phyloP scores from a whole-genome alignment of 2,329 filamentous ascomycete species.

The Pseudophaeomoniella oleicola region DNA sequence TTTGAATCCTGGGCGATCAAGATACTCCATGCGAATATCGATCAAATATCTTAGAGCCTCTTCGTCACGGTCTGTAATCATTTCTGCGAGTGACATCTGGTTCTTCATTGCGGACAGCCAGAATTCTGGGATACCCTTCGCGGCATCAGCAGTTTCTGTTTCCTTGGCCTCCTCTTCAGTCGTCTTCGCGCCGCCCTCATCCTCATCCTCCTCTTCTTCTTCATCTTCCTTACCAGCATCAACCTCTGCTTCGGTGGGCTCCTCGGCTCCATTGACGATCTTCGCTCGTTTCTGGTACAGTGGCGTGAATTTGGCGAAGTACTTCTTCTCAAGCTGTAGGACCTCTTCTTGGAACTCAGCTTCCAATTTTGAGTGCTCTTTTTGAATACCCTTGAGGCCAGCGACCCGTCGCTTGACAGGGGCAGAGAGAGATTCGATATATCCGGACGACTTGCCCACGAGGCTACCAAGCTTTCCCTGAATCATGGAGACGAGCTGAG shows the following conservation, averaged over 20 bases:
- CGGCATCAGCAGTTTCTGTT: constrained; percentile 31
- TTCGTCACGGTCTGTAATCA: constrained; percentile 97
- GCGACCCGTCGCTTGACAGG: constrained; percentile 85
- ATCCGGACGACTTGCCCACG: constrained; percentile 89
- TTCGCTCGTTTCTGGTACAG: constrained; percentile 88
- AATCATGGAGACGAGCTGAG: constrained; percentile 90
- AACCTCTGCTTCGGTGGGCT: constrained; percentile 79
- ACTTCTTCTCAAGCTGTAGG: constrained; percentile 96
- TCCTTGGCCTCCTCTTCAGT: constrained; percentile 44
- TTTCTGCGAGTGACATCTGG: constrained; percentile 89
- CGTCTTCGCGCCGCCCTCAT: constrained; percentile 34
- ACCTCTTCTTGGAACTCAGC: constrained; percentile 98
- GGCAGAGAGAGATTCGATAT: constrained; percentile 87
- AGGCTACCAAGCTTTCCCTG: constrained; percentile 89
- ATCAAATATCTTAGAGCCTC: constrained; percentile 75
- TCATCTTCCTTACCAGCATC: constrained; percentile 71
- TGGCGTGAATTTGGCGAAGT: constrained; percentile 96
- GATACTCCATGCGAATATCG: constrained; percentile 98
- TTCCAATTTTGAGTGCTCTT: constrained; percentile 96
- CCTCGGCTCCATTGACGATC: constrained; percentile 75
- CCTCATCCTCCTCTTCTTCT: constrained; percentile 51
- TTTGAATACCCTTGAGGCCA: constrained; percentile 94
- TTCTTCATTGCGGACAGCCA: constrained; percentile 99
- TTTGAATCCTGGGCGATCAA: constrained; percentile 94
- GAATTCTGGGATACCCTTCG: constrained; percentile 90